phyloP scores from a whole-genome alignment of 108 stramenopile species.

The Nannochloropsis oceanica region DNA sequence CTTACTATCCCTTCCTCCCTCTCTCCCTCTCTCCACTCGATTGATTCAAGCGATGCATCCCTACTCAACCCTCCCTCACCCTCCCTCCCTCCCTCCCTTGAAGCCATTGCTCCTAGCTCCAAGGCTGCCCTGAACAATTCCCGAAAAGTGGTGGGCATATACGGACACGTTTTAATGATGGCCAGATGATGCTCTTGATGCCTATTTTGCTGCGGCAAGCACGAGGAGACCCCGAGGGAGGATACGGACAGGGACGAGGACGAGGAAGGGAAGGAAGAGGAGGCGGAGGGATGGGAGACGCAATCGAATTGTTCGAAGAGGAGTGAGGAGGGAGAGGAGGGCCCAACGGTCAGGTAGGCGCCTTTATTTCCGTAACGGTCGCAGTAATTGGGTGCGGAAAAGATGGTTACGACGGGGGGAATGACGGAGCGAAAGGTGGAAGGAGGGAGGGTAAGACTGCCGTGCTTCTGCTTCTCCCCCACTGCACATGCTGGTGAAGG shows the following conservation, averaged over 20 bases:
- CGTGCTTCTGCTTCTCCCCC: neutral
- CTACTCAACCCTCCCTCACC: neutral
- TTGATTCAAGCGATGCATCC: neutral
- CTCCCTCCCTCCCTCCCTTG: neutral
- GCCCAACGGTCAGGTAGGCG: slow-evolving; percentile 30
- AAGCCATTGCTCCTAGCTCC: slow-evolving; percentile 21
- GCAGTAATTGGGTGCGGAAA: slow-evolving; percentile 48
- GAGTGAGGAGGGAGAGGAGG: neutral
- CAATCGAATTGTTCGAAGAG: neutral
- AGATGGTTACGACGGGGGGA: slow-evolving; percentile 40
- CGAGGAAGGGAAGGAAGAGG: neutral
- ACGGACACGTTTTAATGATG: slow-evolving; percentile 38
- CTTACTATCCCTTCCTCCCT: neutral
- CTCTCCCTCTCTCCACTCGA: neutral
- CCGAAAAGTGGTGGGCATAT: slow-evolving; percentile 41
- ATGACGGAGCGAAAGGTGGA: neutral
- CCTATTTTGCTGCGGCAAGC: neutral
- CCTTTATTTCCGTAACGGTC: slow-evolving; percentile 46
- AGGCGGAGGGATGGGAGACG: neutral
- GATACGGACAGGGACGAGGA: neutral
- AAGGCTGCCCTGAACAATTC: slow-evolving; percentile 32
- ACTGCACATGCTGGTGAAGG: neutral
- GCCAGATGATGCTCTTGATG: slow-evolving; percentile 27
- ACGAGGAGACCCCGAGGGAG: neutral
- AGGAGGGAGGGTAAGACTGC: neutral